These are phyloP conservation scores for Pythium vanterpoolii DNA, from an alignment of 352 stramenopile species.

Conservation along the genomic window DNA sequence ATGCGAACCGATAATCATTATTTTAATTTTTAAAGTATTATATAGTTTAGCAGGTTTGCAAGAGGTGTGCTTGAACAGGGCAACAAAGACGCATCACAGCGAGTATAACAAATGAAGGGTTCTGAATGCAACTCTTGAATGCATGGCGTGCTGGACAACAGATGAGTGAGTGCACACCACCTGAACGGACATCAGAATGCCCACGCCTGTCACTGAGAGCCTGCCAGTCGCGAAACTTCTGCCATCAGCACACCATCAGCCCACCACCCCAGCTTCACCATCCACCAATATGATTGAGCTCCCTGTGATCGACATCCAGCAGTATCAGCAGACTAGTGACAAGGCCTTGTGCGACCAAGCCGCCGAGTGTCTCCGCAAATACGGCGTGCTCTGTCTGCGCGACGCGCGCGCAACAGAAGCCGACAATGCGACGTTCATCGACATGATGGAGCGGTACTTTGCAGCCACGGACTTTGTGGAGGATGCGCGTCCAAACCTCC, in stretches of 20 bases:
- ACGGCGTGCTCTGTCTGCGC: conserved; percentile 79
- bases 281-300: conserved; percentile 62
- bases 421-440: conserved; percentile 86
- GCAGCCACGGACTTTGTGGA: conserved; percentile 80
- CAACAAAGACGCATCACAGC: too few relatives aligned
- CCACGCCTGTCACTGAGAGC: too few relatives aligned
- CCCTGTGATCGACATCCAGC: conserved; percentile 76
- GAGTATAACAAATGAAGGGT: conserved; percentile 2
- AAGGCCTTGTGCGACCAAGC: conserved; percentile 67
- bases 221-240: not conserved
- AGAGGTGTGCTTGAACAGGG: too few relatives aligned
- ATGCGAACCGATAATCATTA: too few relatives aligned
- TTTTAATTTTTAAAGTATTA: too few relatives aligned
- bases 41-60: too few relatives aligned
- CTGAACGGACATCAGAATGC: not conserved
- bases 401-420: conserved; percentile 68
- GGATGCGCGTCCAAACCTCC: conserved; percentile 85
- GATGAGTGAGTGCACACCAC: conserved; percentile 19
- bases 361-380: conserved; percentile 81
- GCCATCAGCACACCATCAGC: not conserved
- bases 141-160: conserved; percentile 1
- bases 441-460: conserved; percentile 95
- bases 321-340: conserved; percentile 74
- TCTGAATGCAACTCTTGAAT: conserved; percentile 21
- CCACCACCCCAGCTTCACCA: not conserved